These are phyloP conservation scores for Penicillium oxalicum DNA, from an alignment of 2,329 filamentous ascomycete genomes.

Conservation along the genomic window DNA sequence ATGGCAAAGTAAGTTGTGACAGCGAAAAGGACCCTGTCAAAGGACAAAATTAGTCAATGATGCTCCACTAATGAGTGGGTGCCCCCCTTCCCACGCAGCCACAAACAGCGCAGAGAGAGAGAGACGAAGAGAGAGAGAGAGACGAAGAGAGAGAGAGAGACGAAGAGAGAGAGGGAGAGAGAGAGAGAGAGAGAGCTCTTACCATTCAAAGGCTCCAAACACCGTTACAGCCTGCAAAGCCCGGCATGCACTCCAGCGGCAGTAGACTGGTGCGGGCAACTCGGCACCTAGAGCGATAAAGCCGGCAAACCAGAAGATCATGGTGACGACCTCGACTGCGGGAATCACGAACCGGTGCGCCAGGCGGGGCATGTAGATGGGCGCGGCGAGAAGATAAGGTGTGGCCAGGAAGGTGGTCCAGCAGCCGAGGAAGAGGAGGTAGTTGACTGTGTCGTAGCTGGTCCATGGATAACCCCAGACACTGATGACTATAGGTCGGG, in stretches of 20 bases:
- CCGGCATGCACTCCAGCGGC: conserved; percentile 52
- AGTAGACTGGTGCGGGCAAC: conserved; percentile 52
- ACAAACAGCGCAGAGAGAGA: no score
- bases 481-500: conserved; percentile 47
- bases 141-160: conserved; percentile 4
- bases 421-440: conserved; percentile 71
- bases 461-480: conserved; percentile 42
- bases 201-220: conserved; percentile 47
- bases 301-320: conserved; percentile 86
- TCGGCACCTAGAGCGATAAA: conserved; percentile 69
- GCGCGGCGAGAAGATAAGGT: conserved; percentile 63
- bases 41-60: not conserved
- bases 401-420: conserved; percentile 68
- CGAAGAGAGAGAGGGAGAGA: conserved; percentile 3
- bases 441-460: conserved; percentile 59
- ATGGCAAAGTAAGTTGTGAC: conserved; percentile 46
- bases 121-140: conserved; percentile 4
- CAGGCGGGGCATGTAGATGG: conserved; percentile 54
- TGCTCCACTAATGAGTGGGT: not conserved
- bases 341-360: conserved; percentile 63
- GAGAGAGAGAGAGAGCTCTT: conserved; percentile 13
- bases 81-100: no score
- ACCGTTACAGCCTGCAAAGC: conserved; percentile 50
- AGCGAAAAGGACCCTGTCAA: conserved; percentile 39
- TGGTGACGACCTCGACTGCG: conserved; percentile 63